A percentile compares a stretch with the other conserved stretches of the same genome.
Evolutionary conservation across 73 alveolate species (phyloP).

Genomic region (Tetrahymena malaccensis): DNA sequence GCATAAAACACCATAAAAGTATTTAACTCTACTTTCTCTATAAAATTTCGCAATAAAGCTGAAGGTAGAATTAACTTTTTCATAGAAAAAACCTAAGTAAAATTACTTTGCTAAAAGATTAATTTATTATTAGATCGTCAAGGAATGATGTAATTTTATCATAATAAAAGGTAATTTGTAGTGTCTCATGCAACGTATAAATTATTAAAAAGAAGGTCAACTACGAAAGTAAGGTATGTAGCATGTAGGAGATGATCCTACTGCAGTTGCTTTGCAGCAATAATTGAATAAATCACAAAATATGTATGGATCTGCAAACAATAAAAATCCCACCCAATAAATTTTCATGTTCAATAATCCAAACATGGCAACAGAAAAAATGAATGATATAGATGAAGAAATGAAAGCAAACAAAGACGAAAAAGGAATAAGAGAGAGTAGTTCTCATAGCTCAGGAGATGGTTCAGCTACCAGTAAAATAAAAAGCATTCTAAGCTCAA

Average conservation of each 20-base stretch:
- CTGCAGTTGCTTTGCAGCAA: not conserved
- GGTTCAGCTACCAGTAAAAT: not conserved
- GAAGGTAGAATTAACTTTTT: not conserved
- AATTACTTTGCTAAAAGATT: not conserved
- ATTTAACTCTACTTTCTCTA: not conserved
- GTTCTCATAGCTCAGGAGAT: not conserved
- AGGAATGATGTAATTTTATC: not conserved
- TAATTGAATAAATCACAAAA: too few species aligned
- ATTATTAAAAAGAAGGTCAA: not conserved
- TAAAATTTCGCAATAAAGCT: not conserved
- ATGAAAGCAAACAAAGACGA: not conserved
- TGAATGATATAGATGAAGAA: not conserved
- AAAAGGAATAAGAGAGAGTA: not conserved
- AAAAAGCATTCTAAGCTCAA: not conserved
- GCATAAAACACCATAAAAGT: too few species aligned
- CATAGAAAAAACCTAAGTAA: not conserved
- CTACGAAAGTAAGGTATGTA: not conserved
- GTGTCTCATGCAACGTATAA: not conserved
- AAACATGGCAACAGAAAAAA: not conserved
- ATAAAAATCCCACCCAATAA: not conserved
- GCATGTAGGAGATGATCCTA: not conserved
- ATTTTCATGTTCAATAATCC: not conserved
- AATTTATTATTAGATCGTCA: too few species aligned
- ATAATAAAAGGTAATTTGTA: not conserved
- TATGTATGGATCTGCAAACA: not conserved